These are phyloP conservation scores for Tuber indicum DNA, from an alignment of 495 filamentous ascomycete species.

Conservation along the genomic window DNA sequence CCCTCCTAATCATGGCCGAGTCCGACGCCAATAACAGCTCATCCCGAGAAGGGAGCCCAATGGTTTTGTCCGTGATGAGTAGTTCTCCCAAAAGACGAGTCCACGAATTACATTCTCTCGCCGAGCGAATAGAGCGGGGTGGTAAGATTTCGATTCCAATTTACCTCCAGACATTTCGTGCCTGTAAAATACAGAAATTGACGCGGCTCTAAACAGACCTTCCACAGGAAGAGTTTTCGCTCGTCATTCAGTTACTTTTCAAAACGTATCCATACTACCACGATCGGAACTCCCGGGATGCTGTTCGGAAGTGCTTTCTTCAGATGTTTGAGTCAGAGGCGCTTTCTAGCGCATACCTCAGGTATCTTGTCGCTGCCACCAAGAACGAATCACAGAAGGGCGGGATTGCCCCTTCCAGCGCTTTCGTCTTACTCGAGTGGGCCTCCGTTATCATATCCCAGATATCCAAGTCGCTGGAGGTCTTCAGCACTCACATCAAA, in stretches of 20 bases:
- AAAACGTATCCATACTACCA: constrained; percentile 78
- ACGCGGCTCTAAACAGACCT: constrained; percentile 25
- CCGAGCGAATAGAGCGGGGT: constrained; percentile 44
- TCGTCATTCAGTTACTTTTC: constrained; percentile 65
- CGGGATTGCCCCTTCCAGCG: constrained; percentile 66
- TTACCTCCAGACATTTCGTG: background rate
- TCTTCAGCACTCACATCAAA: constrained; percentile 20
- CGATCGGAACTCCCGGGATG: constrained; percentile 75
- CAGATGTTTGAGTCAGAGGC: constrained; percentile 52
- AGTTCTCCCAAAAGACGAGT: constrained; percentile 51
- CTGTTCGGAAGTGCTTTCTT: constrained; percentile 68
- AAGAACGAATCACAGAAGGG: constrained; percentile 63
- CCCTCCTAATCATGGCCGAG: constrained; percentile 22
- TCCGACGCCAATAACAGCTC: constrained; percentile 12
- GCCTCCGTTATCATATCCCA: constrained; percentile 41
- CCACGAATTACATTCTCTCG: constrained; percentile 46
- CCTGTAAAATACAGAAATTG: constrained; percentile 2
- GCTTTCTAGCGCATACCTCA: constrained; percentile 55
- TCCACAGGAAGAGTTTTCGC: constrained; percentile 28
- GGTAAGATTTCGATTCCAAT: constrained; percentile 41
- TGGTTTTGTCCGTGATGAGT: constrained; percentile 35
- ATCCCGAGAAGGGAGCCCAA: constrained; percentile 23
- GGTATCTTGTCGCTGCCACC: constrained; percentile 44
- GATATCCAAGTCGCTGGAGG: constrained; percentile 23
- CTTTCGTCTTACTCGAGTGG: constrained; percentile 90